phyloP scores from a whole-genome alignment of 352 stramenopile genomes.

The Phytophthora cryptogea region DNA sequence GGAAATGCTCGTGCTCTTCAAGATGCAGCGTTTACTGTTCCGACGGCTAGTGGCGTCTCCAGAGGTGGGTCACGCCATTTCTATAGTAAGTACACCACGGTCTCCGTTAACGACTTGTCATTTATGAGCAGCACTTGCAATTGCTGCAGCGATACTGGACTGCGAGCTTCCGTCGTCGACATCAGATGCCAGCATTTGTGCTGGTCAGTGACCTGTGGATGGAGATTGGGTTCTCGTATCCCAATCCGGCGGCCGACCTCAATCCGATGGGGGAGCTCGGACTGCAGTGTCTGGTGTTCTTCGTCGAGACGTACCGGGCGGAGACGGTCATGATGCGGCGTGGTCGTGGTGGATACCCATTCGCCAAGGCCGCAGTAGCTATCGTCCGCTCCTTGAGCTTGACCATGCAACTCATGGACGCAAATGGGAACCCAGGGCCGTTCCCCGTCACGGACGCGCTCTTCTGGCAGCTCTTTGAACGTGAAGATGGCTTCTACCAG shows the following conservation, averaged over 20 bases:
- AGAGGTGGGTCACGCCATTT: slow-evolving; percentile 38
- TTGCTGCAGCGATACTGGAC: slow-evolving; percentile 70
- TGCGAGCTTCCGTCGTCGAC: slow-evolving; percentile 43
- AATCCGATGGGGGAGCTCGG: slow-evolving; percentile 61
- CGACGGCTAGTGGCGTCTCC: slow-evolving; percentile 60
- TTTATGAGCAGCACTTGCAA: slow-evolving; percentile 45
- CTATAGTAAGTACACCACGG: neutral
- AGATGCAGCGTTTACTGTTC: slow-evolving; percentile 67
- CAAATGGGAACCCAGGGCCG: slow-evolving; percentile 35
- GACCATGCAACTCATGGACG: slow-evolving; percentile 53
- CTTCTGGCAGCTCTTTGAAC: slow-evolving; percentile 69
- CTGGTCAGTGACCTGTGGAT: slow-evolving; percentile 52
- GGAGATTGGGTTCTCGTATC: slow-evolving; percentile 50
- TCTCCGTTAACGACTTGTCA: slow-evolving; percentile 5
- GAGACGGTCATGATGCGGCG: slow-evolving; percentile 74
- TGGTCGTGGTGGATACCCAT: slow-evolving; percentile 58
- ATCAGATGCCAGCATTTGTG: slow-evolving; percentile 45
- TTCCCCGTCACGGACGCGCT: slow-evolving; percentile 60
- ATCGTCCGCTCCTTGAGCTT: slow-evolving; percentile 55
- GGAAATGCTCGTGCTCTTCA: slow-evolving; percentile 65
- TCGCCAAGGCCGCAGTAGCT: slow-evolving; percentile 60
- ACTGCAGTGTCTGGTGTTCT: slow-evolving; percentile 70
- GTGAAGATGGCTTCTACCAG: slow-evolving; percentile 54
- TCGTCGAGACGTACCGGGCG: slow-evolving; percentile 57
- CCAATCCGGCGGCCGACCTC: slow-evolving; percentile 60